Evolutionary conservation across 192 early-diverging fungal genomes (phyloP), one percentile per base, ranked within the genome.

Genomic region (Irineochytrium annulatum): DNA sequence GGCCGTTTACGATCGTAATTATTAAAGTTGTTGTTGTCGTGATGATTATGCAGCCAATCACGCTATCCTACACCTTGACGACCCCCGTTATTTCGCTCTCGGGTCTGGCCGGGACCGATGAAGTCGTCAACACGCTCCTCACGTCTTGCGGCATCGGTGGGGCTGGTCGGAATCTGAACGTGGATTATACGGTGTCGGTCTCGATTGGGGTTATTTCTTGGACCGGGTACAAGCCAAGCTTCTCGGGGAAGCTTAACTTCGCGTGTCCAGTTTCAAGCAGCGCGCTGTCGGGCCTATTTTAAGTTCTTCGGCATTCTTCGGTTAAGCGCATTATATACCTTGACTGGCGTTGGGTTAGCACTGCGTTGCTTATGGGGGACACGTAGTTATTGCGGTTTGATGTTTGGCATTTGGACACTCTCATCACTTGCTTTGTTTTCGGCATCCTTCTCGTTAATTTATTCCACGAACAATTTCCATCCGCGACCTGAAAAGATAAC

Each of bases 191-290:
- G n/a, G 31, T 55, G 22, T 8, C 57, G 29, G 26, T 58, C 33
- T 51, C 56, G 6, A 43, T 65, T 37, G 28, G 37, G 27, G 8
- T 52, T 6, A 65, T 65, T 51, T 34, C 43, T 3, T 65, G 63
- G 63, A 65, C 63, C n/a, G 63, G 63, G 31, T 65, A 32, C 35
- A 24, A 37, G 33, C 63, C 63, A 28, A 35, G 19, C 13, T 48
- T 43, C 0, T 20, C 43, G 6, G 63, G 63, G 24, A 57, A 29
- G 30, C 17, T 39, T 0, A 22, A 44, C 6, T 29, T 65, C 16
- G 14, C 39, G 0, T 65, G 63, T 51, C 63, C 63, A 8, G 56
- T 32, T 1, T 39, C 60, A 19, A 33, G 35, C 14, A 51, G 13
- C 14, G 24, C 14, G 13, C 49, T 51, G 14, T 16, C 24, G 13